phyloP scores from a whole-genome alignment of 441 rosid species.

The Erysimum cheiri region DNA sequence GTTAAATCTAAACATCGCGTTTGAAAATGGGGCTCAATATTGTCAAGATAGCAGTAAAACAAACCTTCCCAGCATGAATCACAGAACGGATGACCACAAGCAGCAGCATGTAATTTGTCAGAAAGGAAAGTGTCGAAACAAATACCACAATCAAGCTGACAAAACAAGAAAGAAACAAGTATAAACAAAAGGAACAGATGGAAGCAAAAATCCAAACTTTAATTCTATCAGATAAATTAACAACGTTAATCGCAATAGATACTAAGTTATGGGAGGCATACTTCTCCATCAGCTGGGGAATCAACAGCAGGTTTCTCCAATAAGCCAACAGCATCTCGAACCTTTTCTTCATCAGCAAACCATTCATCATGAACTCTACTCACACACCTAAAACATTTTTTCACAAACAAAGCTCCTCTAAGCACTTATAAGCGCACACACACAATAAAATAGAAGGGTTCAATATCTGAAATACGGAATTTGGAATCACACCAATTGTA shows the following conservation, averaged over 20 bases:
- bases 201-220: too few relatives aligned
- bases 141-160: conserved; percentile 69
- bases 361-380: conserved; percentile 83
- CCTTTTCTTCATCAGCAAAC: conserved; percentile 77
- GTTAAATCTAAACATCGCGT: neutral
- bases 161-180: conserved; percentile 21
- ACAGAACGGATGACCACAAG: conserved; percentile 83
- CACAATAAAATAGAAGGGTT: neutral
- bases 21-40: neutral
- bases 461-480: neutral
- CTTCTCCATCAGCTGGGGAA: conserved; percentile 55
- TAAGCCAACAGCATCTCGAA: conserved; percentile 68
- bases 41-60: conserved; percentile 24
- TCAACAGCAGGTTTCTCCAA: conserved; percentile 56
- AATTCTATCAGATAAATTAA: neutral
- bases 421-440: neutral
- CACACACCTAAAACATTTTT: conserved; percentile 63
- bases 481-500: conserved; percentile 68
- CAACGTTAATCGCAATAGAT: neutral
- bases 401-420: neutral
- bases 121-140: conserved; percentile 62
- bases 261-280: conserved; percentile 33
- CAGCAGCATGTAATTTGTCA: conserved; percentile 56
- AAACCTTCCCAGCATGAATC: conserved; percentile 73
- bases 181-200: conserved; percentile 6